Base-by-base conservation (phyloP, 179 eudicot species). In the Drosera spatulata region DNA sequence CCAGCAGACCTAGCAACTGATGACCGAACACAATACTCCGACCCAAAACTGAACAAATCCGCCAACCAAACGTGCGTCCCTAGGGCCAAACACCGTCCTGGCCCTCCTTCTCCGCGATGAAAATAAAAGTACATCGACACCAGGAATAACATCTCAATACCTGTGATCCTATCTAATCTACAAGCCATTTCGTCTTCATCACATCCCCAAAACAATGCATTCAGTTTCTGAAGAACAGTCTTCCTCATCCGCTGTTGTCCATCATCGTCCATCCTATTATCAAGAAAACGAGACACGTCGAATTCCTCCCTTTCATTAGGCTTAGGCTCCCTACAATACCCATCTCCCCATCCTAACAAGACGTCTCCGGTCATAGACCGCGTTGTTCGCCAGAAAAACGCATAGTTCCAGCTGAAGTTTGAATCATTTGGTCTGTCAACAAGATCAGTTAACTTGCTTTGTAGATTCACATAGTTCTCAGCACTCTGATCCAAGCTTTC, bases 301-400 rank as follows among this genome's bases (percentile, higher is more conserved):
- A 77, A 69, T 59, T 80, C 95, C 61, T 90, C 99, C 4, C 73
- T 85, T 43, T 86, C 91, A 22, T 22, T 22, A 22, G 33, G 33
- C 59, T 41, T 84, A 39, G 91, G 95, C 72, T 94, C 97, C 59
- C 99, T 76, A 63, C 99, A 94, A 60, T 75, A 80, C 15, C 99
- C 99, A 70, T 94, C 99, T 6, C 99, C 99, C 99, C 99, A 90
- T 37, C 85, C 90, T 45, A 94, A 60, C 38, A 87, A 87, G 73
- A 84, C 68, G 61, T 90, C 95, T 10, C 99, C 96, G 0, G 79
- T 53, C 57, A 62, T 80, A 6, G 99, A 79, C 75, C 80, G 66
- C 55, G 96, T 85, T 55, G 83, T 73, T 62, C 90, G 99, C 99
- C 99, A 94, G 73, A 86, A 94, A 50, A 94, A 80, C 1, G 97